Base-by-base conservation (phyloP, 2,329 filamentous ascomycete species). In the Aspergillus pseudonomiae region DNA sequence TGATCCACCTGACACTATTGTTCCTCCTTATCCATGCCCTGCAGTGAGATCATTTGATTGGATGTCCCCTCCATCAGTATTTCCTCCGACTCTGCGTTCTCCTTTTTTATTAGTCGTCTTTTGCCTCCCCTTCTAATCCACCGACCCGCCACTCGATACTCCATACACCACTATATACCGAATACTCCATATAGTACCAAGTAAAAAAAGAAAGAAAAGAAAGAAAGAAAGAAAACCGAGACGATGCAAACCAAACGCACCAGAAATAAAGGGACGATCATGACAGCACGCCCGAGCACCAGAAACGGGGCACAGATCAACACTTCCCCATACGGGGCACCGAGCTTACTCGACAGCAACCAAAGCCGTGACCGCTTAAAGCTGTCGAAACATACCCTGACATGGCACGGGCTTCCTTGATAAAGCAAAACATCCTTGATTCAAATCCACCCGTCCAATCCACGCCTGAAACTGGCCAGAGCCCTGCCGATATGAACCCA, bases 1-100 rank as follows among this genome's bases (percentile, higher is more conserved):
- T 28, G 52, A 55, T 55, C 52, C 52, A 55, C 52, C 52, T 39
- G 12, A 55, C 32, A 55, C 21, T 39, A 55, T 39, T 53, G 19
- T 10, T 39, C n/a, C 16, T 28, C 26, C 10, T 28, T 50, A 30
- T 26, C n/a, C 28, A 52, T 55, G 14, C 6, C 21, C 11, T 36
- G 11, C 14, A 5, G 7, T 10, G 16, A n/a, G 24, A 6, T 36
- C 4, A 1, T 54, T 19, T 54, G 30, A 54, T 54, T 54, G 52
- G 52, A 54, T 30, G 32, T 12, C 5, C 26, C 11, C 50, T 53
- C 30, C 19, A 54, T 21, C 19, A 12, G 21, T 39, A 39, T 26
- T 39, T 34, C 12, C 34, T 55, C 48, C 19, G 6, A 21, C 16
- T 34, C 19, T 52, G 9, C 21, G 4, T n/a, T 9, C 12, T 28